Conservation (phyloP, 1,284 basidiomycete genomes). For the Puccinia coronata region DNA sequence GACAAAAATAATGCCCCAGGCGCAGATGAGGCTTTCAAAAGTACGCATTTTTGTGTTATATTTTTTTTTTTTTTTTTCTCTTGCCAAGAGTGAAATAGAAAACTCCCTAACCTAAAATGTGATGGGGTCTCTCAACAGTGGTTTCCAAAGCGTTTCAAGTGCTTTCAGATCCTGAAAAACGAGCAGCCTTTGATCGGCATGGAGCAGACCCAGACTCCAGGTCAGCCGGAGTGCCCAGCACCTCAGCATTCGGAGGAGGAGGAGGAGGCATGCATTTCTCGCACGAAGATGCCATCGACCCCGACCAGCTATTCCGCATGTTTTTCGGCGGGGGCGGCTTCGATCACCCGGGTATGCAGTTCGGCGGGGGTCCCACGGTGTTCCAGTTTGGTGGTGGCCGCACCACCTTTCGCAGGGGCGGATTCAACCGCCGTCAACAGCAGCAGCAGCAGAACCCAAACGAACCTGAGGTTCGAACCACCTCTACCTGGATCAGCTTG, state of each 20-base stretch:
- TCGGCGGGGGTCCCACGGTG: constrained; percentile 60
- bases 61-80: too few species aligned
- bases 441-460: not conserved
- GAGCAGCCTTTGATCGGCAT: constrained; percentile 80
- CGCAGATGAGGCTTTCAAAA: constrained; percentile 98
- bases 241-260: constrained; percentile 60
- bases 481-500: constrained; percentile 69
- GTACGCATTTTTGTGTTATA: too few species aligned
- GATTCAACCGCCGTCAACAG: not conserved
- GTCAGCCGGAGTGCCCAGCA: constrained; percentile 64
- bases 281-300: constrained; percentile 79
- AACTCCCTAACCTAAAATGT: too few species aligned
- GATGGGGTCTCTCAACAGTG: constrained; percentile 67
- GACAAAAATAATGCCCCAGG: constrained; percentile 98
- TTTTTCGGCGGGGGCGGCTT: constrained; percentile 74
- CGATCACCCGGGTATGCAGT: constrained; percentile 61
- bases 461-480: constrained; percentile 27
- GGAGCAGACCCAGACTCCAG: constrained; percentile 84
- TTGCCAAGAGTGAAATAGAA: too few species aligned
- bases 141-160: constrained; percentile 98
- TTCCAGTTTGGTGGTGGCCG: constrained; percentile 65
- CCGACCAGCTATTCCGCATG: constrained; percentile 97
- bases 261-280: constrained; percentile 50
- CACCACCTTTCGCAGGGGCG: constrained; percentile 60
- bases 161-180: constrained; percentile 87